Percentiles rank a stretch among this genome's conserved stretches.
phyloP scores from a whole-genome alignment of 768 basidiomycete species.

The Podaxis mareebaensis region DNA sequence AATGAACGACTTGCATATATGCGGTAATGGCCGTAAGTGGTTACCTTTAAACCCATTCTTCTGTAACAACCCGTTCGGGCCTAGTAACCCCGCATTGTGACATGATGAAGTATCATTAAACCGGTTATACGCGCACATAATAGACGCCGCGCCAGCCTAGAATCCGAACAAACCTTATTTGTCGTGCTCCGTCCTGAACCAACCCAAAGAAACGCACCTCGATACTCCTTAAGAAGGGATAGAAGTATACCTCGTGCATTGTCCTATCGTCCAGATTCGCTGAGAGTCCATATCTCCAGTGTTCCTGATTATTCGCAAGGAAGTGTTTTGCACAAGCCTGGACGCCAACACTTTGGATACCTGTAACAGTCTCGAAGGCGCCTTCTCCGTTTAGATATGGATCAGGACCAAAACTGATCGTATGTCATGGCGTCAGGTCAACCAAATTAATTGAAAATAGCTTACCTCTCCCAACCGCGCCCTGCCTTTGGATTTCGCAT shows the following conservation, averaged over 20 bases:
- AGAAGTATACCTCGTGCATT: constrained; percentile 52
- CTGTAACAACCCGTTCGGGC: constrained; percentile 38
- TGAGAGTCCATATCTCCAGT: constrained; percentile 47
- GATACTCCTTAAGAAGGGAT: constrained; percentile 50
- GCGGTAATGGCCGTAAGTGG: neutral
- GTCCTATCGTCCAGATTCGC: constrained; percentile 60
- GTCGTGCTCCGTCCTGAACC: neutral
- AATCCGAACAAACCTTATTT: neutral
- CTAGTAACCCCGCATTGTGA: constrained; percentile 54
- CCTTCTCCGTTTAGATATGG: constrained; percentile 66
- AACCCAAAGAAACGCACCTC: constrained; percentile 32
- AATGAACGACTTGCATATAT: neutral
- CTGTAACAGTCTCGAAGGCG: constrained; percentile 57
- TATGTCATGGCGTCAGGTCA: neutral
- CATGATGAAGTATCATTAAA: constrained; percentile 66
- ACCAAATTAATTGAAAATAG: neutral
- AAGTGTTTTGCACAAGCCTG: constrained; percentile 61
- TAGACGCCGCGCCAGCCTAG: constrained; percentile 48
- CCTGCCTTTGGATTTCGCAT: constrained; percentile 55
- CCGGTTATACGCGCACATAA: constrained; percentile 57
- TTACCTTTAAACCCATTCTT: constrained; percentile 45
- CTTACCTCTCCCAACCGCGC: constrained; percentile 49
- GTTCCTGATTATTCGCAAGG: constrained; percentile 51
- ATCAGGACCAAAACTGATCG: constrained; percentile 53
- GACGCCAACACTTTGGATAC: constrained; percentile 61